Conservation (phyloP, 192 early-diverging fungal genomes). For the Glomus cerebriforme region DNA sequence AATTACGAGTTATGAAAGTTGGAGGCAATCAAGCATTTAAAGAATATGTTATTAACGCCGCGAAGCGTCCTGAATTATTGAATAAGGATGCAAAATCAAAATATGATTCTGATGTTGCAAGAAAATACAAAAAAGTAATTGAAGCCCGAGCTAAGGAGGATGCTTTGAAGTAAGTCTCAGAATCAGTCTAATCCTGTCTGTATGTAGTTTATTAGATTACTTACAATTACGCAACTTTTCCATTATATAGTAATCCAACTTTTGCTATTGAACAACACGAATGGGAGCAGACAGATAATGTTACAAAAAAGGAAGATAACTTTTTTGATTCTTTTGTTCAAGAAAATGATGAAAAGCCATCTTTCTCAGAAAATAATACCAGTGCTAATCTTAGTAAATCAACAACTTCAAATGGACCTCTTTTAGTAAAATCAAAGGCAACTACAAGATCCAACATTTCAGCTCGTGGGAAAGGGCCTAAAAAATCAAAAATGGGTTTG, state of each 20-base stretch:
- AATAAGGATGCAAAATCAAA: slow-evolving; percentile 78
- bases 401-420: not conserved
- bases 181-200: not conserved
- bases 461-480: slow-evolving; percentile 32
- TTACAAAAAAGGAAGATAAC: slow-evolving; percentile 15
- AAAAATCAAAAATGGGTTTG: slow-evolving; percentile 69
- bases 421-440: not conserved
- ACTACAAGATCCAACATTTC: slow-evolving; percentile 25
- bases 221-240: not conserved
- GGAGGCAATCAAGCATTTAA: slow-evolving; percentile 84
- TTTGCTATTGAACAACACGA: slow-evolving; percentile 12
- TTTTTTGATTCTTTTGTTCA: slow-evolving; percentile 29
- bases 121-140: slow-evolving; percentile 82
- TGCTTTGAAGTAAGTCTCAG: slow-evolving; percentile 37
- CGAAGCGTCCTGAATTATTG: slow-evolving; percentile 52
- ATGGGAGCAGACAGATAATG: slow-evolving; percentile 6
- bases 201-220: not conserved
- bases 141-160: slow-evolving; percentile 73
- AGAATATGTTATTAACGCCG: slow-evolving; percentile 67
- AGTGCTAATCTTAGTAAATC: not conserved
- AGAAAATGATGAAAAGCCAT: not conserved
- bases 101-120: slow-evolving; percentile 74
- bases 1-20: slow-evolving; percentile 86
- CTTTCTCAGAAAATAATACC: not conserved
- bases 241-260: slow-evolving; percentile 2